Evolutionary conservation across 129 eudicot genomes (phyloP), one percentile per base, ranked within the genome.

Genomic region (Saposhnikovia divaricata): DNA sequence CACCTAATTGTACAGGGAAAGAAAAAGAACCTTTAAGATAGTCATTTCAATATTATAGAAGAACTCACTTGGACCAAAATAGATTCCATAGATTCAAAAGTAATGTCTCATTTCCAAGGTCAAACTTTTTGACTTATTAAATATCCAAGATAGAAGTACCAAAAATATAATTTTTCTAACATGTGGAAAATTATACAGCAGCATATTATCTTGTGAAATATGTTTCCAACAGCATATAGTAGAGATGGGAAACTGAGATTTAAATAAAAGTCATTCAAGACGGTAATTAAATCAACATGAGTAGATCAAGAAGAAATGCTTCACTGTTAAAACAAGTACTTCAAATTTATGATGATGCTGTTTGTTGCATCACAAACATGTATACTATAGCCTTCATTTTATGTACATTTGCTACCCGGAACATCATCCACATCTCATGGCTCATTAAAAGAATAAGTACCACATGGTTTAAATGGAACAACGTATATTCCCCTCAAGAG

Each of bases 341-440:
- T 73, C 21, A 46, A 75, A 75, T 11, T 75, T 46, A 75, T 75
- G 40, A 75, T 25, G 25, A 63, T 27, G 78, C 43, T 46, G 78
- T 25, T 25, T 27, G 23, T 63, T n/a, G 25, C 72, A 59, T 21
- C 57, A 39, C 9, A 63, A 42, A 59, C 23, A 44, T 44, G 63
- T 65, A 68, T 55, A 79, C 63, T 25, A 79, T 28, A 14, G 44
- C 44, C 9, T 4, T 66, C 65, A 66, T 57, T n/a, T 45, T 66
- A 66, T 80, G 81, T 82, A 87, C 91, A 87, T 34, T 46, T 46
- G 75, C 79, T 80, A 84, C 50, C 47, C 18, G 48, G 57, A 82
- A 82, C 80, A 51, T 80, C 75, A 55, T 82, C 80, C 81, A 61
- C 51, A 78, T 40, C 74, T 63, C 74, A 78, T 18, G 2, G 42